Percentiles rank a stretch among this genome's conserved stretches.
These are phyloP conservation scores for Pezicula carpinea DNA, from an alignment of 2,329 filamentous ascomycete species.

Conservation along the genomic window DNA sequence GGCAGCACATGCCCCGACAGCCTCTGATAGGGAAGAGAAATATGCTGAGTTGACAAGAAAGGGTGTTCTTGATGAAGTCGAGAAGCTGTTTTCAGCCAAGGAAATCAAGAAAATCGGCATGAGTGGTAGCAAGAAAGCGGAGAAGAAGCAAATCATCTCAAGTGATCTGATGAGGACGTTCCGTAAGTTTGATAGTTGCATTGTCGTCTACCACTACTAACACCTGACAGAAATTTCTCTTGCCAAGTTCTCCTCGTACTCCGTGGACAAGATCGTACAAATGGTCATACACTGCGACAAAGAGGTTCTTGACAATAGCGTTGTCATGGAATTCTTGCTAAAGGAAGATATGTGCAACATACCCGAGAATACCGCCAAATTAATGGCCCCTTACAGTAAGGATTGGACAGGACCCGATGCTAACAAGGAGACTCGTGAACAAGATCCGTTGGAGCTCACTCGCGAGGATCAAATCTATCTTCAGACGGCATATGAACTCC, in stretches of 20 bases:
- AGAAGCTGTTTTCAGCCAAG: conserved; percentile 95
- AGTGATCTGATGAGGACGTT: conserved; percentile 84
- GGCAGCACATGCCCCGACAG: conserved; percentile 81
- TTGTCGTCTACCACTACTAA: conserved; percentile 12
- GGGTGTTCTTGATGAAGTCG: conserved; percentile 95
- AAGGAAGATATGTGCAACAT: conserved; percentile 91
- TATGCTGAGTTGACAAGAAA: conserved; percentile 90
- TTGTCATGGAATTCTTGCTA: conserved; percentile 95
- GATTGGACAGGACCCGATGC: conserved; percentile 93
- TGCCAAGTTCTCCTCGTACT: conserved; percentile 82
- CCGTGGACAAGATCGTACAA: conserved; percentile 79
- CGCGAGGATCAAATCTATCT: conserved; percentile 94
- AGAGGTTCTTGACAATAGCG: conserved; percentile 80
- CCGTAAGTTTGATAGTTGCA: conserved; percentile 44
- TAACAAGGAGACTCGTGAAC: conserved; percentile 70
- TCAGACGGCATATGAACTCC: conserved; percentile 86
- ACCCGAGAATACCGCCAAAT: conserved; percentile 82
- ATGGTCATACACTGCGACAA: conserved; percentile 95
- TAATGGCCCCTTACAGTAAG: conserved; percentile 91
- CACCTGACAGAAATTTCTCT: conserved; percentile 67
- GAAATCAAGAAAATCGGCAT: conserved; percentile 85
- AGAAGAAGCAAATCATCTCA: conserved; percentile 97
- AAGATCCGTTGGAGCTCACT: conserved; percentile 83
- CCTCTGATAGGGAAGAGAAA: conserved; percentile 88
- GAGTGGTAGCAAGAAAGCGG: conserved; percentile 65